Evolutionary conservation across 768 basidiomycete species (phyloP).

Genomic region (Kwoniella sp.): DNA sequence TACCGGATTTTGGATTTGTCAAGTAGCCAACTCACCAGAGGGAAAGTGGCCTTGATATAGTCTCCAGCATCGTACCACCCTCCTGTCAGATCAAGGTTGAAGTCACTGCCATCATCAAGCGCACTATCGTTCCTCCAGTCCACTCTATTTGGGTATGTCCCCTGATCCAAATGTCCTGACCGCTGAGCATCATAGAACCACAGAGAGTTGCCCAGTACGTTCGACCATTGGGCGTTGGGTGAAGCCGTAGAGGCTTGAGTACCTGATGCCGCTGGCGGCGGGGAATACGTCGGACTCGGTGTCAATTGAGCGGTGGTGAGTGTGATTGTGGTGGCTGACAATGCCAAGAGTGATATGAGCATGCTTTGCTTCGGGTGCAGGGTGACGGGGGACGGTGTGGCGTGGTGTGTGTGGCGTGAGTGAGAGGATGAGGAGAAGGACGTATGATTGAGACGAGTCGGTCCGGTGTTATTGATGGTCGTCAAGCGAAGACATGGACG

Average conservation of each 20-base stretch:
- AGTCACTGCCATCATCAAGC: slow-evolving; percentile 74
- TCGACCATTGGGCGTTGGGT: slow-evolving; percentile 80
- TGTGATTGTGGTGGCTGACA: slow-evolving; percentile 1
- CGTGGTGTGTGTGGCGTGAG: background rate
- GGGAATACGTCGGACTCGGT: slow-evolving; percentile 44
- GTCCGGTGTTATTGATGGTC: background rate
- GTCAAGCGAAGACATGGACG: background rate
- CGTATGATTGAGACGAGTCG: background rate
- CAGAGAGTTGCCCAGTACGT: slow-evolving; percentile 73
- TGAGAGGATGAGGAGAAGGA: background rate
- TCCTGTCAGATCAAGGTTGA: slow-evolving; percentile 73
- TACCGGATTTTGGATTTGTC: background rate
- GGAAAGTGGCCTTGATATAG: slow-evolving; percentile 85
- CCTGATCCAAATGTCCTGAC: slow-evolving; percentile 69
- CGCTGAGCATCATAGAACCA: slow-evolving; percentile 93
- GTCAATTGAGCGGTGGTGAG: slow-evolving; percentile 42
- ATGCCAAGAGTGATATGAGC: background rate
- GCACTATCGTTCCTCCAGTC: slow-evolving; percentile 84
- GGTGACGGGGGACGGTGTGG: background rate
- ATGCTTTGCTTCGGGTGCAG: background rate
- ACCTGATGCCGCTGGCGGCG: slow-evolving; percentile 40
- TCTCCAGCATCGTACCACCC: slow-evolving; percentile 92
- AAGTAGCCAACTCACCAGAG: slow-evolving; percentile 64
- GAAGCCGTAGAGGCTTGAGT: slow-evolving; percentile 31
- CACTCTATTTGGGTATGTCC: slow-evolving; percentile 66